phyloP scores from a whole-genome alignment of 345 rosid genomes.

The Citrus unshiu region DNA sequence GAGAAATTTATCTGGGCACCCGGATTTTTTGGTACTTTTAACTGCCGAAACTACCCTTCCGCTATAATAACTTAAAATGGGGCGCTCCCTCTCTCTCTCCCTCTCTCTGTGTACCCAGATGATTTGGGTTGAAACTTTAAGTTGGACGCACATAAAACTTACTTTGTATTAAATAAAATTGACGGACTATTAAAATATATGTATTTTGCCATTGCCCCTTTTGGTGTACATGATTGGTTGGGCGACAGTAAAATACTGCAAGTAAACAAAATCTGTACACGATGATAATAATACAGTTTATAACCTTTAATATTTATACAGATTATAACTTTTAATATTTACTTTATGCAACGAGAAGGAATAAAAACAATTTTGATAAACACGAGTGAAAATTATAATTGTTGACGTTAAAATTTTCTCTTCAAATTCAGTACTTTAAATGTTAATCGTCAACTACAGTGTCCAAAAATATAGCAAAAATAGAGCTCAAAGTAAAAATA shows the following conservation, averaged over 20 bases:
- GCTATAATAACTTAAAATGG: neutral
- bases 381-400: no score
- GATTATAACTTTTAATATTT: neutral
- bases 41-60: neutral
- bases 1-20: neutral
- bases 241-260: neutral
- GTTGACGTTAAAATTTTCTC: no score
- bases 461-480: no score
- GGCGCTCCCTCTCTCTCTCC: neutral
- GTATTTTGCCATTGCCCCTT: neutral
- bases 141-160: neutral
- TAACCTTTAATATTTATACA: neutral
- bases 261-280: neutral
- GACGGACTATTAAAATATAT: neutral
- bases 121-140: neutral
- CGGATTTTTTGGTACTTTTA: neutral
- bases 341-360: neutral
- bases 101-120: no score
- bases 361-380: no score
- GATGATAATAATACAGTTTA: no score
- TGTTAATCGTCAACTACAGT: no score
- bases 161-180: no score
- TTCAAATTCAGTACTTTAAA: no score
- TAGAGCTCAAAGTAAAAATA: no score
- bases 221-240: neutral